These are phyloP conservation scores for Picea sitchensis DNA, from an alignment of 75 land plant genomes.

Conservation along the genomic window DNA sequence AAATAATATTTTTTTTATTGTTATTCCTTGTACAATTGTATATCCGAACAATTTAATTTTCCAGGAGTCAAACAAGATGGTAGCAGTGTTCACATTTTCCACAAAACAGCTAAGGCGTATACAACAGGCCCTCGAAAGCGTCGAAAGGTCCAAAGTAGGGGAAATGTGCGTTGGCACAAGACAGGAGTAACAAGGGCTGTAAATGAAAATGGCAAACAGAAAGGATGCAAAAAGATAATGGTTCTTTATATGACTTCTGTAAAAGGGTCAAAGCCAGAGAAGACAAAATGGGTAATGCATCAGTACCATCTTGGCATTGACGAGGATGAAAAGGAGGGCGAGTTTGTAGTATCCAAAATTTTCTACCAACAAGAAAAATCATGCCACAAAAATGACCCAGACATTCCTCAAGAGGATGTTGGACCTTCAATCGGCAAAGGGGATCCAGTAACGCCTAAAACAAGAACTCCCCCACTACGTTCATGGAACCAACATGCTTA, in stretches of 20 bases:
- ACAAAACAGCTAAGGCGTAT: slow-evolving; percentile 72
- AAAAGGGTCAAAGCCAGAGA: slow-evolving; percentile 58
- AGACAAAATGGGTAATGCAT: slow-evolving; percentile 96
- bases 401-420: slow-evolving; percentile 20
- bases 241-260: slow-evolving; percentile 69
- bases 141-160: slow-evolving; percentile 49
- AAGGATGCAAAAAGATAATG: slow-evolving; percentile 95
- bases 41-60: neutral
- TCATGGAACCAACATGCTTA: slow-evolving; percentile 16
- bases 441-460: slow-evolving; percentile 63
- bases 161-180: slow-evolving; percentile 80
- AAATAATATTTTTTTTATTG: neutral
- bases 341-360: slow-evolving; percentile 80
- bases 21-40: neutral
- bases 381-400: slow-evolving; percentile 22
- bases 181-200: slow-evolving; percentile 87
- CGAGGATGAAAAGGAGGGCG: slow-evolving; percentile 87
- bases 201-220: slow-evolving; percentile 56
- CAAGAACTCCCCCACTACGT: slow-evolving; percentile 33
- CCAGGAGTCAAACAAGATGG: slow-evolving; percentile 84
- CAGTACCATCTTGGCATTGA: slow-evolving; percentile 87
- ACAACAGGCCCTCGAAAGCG: slow-evolving; percentile 83
- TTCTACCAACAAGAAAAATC: slow-evolving; percentile 59
- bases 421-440: slow-evolving; percentile 9
- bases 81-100: slow-evolving; percentile 70